Conservation (phyloP, 306 rosid species). For the Biancaea sappan region DNA sequence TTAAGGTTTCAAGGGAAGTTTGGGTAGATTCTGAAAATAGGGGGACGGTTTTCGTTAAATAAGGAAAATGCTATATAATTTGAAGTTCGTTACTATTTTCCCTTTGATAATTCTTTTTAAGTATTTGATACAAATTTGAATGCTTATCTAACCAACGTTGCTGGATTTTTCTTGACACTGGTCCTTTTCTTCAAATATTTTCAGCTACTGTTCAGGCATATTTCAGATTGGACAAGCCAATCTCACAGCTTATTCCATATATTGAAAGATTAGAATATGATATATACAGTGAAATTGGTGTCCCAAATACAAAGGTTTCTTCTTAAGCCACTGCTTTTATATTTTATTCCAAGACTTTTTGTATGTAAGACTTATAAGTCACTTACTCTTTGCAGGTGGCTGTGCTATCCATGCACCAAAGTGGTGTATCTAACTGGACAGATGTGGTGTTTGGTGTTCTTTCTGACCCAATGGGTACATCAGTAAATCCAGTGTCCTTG, state of each 20-base stretch:
- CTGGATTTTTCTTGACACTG: slow-evolving; percentile 8
- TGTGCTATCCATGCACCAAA: slow-evolving; percentile 71
- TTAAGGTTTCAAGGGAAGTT: not conserved
- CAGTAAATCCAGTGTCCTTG: slow-evolving; percentile 63
- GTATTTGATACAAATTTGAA: not conserved
- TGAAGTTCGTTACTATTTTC: not conserved
- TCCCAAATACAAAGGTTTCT: slow-evolving; percentile 71
- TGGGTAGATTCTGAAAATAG: not conserved
- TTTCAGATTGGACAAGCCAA: slow-evolving; percentile 79
- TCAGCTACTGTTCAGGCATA: slow-evolving; percentile 82
- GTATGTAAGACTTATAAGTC: slow-evolving; percentile 32
- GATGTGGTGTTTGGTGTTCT: slow-evolving; percentile 81
- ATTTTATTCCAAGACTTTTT: slow-evolving; percentile 1
- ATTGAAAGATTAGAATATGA: slow-evolving; percentile 76
- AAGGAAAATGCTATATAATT: not conserved
- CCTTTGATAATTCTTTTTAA: not conserved
- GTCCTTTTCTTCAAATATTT: slow-evolving; percentile 26
- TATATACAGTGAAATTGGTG: slow-evolving; percentile 68
- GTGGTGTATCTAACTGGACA: slow-evolving; percentile 60
- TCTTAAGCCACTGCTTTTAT: slow-evolving; percentile 26
- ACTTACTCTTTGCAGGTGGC: slow-evolving; percentile 61
- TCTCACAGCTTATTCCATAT: slow-evolving; percentile 67
- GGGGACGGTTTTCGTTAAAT: not conserved
- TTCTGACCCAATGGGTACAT: slow-evolving; percentile 59
- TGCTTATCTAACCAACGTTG: not conserved